Conservation (phyloP, 2,329 filamentous ascomycete genomes). For the Furcasterigmium furcatum region DNA sequence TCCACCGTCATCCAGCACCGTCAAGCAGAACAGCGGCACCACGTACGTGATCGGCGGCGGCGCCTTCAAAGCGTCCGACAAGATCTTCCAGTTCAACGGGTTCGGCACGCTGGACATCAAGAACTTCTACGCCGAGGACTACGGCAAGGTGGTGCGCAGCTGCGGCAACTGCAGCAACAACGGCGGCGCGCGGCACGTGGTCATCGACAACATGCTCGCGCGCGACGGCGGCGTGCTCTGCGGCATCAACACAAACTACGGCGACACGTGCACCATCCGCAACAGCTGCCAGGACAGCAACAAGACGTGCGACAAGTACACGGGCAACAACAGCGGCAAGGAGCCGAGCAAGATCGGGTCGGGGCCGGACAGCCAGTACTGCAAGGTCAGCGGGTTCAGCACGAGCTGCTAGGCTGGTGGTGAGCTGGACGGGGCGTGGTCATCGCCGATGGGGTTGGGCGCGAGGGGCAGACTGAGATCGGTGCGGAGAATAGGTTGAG, state of each 20-base stretch:
- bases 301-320: constrained; percentile 29
- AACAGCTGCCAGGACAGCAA: constrained; percentile 29
- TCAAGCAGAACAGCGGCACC: constrained; percentile 34
- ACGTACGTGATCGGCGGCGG: constrained; percentile 39
- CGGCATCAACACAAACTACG: constrained; percentile 50
- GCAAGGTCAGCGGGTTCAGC: constrained; percentile 16
- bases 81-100: constrained; percentile 39
- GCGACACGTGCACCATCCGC: constrained; percentile 38
- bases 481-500: too few species aligned
- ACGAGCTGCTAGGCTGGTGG: constrained; percentile 11
- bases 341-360: constrained; percentile 33
- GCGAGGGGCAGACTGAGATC: too few species aligned
- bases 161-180: constrained; percentile 46
- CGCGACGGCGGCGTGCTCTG: constrained; percentile 35
- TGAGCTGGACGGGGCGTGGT: too few species aligned
- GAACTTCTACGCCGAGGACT: constrained; percentile 41
- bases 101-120: constrained; percentile 32
- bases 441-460: too few species aligned
- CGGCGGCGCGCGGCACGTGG: constrained; percentile 35
- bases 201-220: constrained; percentile 39
- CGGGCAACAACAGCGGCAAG: constrained; percentile 28
- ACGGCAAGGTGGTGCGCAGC: constrained; percentile 46
- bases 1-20: constrained; percentile 19
- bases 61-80: constrained; percentile 35
- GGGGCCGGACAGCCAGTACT: constrained; percentile 30